These are phyloP conservation scores for Phoenix dactylifera DNA, from an alignment of 176 grass and related monocot species.

Conservation along the genomic window DNA sequence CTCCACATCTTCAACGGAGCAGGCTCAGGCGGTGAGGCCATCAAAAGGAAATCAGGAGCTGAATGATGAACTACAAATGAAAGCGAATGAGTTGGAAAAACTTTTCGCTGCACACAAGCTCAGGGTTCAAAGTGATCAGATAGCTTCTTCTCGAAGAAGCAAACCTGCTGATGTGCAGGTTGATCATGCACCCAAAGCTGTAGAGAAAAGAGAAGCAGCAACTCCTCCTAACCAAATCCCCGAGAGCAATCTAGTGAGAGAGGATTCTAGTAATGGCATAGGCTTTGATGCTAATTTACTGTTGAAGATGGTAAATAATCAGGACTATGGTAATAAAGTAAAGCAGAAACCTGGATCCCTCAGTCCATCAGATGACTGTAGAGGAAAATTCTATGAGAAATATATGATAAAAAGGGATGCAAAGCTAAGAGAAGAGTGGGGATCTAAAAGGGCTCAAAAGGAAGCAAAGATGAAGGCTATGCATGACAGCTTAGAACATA, in stretches of 20 bases:
- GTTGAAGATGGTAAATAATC: conserved; percentile 61
- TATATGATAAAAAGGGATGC: conserved; percentile 87
- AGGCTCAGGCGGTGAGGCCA: conserved; percentile 29
- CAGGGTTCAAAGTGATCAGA: conserved; percentile 29
- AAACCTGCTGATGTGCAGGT: conserved; percentile 34
- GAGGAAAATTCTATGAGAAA: conserved; percentile 92
- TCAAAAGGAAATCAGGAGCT: conserved; percentile 63
- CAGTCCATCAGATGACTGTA: conserved; percentile 60
- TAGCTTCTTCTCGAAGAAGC: conserved; percentile 52
- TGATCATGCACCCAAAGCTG: conserved; percentile 37
- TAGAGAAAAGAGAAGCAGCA: conserved; percentile 32
- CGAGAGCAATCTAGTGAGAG: conserved; percentile 33
- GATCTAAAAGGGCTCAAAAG: conserved; percentile 57
- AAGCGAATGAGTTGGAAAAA: conserved; percentile 90
- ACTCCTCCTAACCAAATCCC: conserved; percentile 35
- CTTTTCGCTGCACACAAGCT: conserved; percentile 82
- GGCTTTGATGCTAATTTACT: conserved; percentile 52
- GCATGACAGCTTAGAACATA: conserved; percentile 73
- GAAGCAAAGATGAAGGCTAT: conserved; percentile 83
- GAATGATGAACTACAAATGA: conserved; percentile 75
- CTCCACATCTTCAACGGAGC: conserved; percentile 9
- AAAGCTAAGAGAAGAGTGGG: conserved; percentile 85
- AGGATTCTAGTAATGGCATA: conserved; percentile 21
- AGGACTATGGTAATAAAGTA: conserved; percentile 31
- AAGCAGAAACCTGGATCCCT: conserved; percentile 45